These are phyloP conservation scores for Sophora flavescens DNA, from an alignment of 306 rosid species.

Conservation along the genomic window DNA sequence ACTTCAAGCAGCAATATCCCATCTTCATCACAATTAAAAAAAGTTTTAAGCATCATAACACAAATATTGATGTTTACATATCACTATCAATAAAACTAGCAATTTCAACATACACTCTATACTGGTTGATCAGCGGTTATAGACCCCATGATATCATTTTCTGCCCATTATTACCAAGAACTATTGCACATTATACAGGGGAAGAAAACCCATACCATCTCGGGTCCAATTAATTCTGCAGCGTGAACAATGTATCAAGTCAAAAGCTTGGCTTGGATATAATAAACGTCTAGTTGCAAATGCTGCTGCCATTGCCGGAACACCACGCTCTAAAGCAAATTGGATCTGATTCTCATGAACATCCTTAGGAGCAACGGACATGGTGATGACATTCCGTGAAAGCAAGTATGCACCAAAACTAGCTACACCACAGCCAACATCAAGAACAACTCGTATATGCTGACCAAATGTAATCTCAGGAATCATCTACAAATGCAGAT, in stretches of 20 bases:
- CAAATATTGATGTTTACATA: slow-evolving; percentile 15
- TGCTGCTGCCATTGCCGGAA: slow-evolving; percentile 95
- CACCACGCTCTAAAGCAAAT: slow-evolving; percentile 98
- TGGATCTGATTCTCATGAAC: slow-evolving; percentile 98
- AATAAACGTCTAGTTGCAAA: slow-evolving; percentile 85
- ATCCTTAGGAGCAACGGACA: slow-evolving; percentile 97
- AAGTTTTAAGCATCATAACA: slow-evolving; percentile 34
- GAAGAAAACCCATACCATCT: slow-evolving; percentile 67
- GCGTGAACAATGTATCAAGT: slow-evolving; percentile 92
- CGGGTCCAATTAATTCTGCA: slow-evolving; percentile 97
- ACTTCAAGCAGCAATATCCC: slow-evolving; percentile 96
- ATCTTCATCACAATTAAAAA: slow-evolving; percentile 66
- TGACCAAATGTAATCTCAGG: slow-evolving; percentile 89
- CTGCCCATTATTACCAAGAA: slow-evolving; percentile 36
- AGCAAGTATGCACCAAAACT: slow-evolving; percentile 93
- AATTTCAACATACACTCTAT: slow-evolving; percentile 10
- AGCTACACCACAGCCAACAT: slow-evolving; percentile 97
- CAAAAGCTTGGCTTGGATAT: slow-evolving; percentile 96
- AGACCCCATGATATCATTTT: slow-evolving; percentile 22
- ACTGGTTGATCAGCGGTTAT: slow-evolving; percentile 23
- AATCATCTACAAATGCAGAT: slow-evolving; percentile 62
- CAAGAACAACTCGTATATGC: slow-evolving; percentile 80
- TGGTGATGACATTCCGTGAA: slow-evolving; percentile 75
- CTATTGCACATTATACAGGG: slow-evolving; percentile 32
- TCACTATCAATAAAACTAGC: slow-evolving; percentile 19